Conservation (phyloP, 2,329 filamentous ascomycete species). For the Paecilomyces sp. region DNA sequence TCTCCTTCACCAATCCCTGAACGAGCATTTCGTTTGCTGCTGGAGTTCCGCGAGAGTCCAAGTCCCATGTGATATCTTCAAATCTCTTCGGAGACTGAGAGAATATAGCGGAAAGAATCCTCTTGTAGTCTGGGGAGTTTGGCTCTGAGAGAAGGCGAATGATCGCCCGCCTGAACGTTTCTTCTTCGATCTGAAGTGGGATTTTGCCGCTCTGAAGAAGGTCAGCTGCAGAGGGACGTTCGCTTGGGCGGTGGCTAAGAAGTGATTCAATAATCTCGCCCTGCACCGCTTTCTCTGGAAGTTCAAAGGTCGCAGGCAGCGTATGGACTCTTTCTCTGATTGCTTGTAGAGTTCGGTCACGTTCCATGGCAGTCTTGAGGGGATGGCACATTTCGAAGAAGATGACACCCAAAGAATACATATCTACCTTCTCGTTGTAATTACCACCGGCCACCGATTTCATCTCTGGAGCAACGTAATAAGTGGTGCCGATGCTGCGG, state of each 20-base stretch:
- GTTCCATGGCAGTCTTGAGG: conserved; percentile 56
- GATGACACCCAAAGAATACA: conserved; percentile 96
- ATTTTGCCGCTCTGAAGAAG: conserved; percentile 79
- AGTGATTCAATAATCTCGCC: conserved; percentile 72
- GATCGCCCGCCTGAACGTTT: conserved; percentile 77
- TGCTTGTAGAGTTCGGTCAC: conserved; percentile 57
- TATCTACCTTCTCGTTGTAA: conserved; percentile 93
- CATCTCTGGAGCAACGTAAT: conserved; percentile 91
- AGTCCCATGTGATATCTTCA: conserved; percentile 74
- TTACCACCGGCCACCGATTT: conserved; percentile 65
- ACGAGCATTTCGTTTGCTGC: conserved; percentile 53
- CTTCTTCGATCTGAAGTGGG: conserved; percentile 86
- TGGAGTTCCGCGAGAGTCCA: conserved; percentile 50
- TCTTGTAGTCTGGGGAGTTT: conserved; percentile 79
- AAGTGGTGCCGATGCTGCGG: conserved; percentile 65
- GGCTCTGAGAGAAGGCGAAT: conserved; percentile 69
- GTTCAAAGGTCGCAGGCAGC: conserved; percentile 66
- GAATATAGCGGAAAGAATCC: conserved; percentile 82
- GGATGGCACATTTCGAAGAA: conserved; percentile 93
- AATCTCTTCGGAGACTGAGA: conserved; percentile 66
- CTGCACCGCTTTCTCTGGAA: conserved; percentile 61
- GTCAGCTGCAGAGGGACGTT: conserved; percentile 74
- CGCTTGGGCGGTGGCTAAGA: conserved; percentile 72
- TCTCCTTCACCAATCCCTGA: conserved; percentile 66
- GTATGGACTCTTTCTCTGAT: conserved; percentile 61